Conservation (phyloP, 768 basidiomycete species). For the Amanita jacksonii region DNA sequence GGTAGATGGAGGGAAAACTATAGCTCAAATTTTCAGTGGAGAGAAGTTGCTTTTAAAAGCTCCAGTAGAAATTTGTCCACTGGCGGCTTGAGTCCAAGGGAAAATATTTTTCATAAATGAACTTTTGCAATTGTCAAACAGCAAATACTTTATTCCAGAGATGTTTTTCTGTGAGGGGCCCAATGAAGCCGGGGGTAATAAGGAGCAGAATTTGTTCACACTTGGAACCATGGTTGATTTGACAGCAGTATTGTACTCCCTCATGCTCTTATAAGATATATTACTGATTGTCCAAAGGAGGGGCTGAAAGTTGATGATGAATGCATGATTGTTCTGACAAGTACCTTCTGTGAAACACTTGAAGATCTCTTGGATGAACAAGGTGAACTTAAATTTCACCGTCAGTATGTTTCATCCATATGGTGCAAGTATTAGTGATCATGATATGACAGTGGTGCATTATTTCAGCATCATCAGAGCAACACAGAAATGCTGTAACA, state of each 20-base stretch:
- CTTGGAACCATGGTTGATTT: slow-evolving; percentile 1
- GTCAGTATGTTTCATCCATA: slow-evolving; percentile 3
- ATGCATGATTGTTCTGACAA: not conserved
- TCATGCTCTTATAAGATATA: not conserved
- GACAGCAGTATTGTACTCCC: not conserved
- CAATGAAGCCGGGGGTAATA: not conserved
- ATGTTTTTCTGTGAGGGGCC: not conserved
- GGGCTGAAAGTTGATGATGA: slow-evolving; percentile 1
- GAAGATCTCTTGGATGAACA: not conserved
- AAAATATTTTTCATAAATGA: slow-evolving; percentile 3
- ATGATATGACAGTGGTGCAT: not conserved
- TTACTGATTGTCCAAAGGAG: not conserved
- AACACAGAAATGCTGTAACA: not conserved
- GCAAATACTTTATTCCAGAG: slow-evolving; percentile 1
- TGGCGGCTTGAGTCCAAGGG: not conserved
- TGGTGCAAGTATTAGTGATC: slow-evolving; percentile 2
- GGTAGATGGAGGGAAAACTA: not conserved
- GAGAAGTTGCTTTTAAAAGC: not conserved
- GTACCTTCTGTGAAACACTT: not conserved
- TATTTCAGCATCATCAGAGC: slow-evolving; percentile 1
- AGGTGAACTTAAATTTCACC: slow-evolving; percentile 5
- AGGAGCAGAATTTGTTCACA: not conserved
- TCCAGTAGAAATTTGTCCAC: not conserved
- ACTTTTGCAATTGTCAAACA: not conserved
- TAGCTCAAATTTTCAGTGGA: slow-evolving; percentile 1